Evolutionary conservation across 495 filamentous ascomycete species (phyloP), one percentile per base, ranked within the genome.

Genomic region (Hamigera avellanea): DNA sequence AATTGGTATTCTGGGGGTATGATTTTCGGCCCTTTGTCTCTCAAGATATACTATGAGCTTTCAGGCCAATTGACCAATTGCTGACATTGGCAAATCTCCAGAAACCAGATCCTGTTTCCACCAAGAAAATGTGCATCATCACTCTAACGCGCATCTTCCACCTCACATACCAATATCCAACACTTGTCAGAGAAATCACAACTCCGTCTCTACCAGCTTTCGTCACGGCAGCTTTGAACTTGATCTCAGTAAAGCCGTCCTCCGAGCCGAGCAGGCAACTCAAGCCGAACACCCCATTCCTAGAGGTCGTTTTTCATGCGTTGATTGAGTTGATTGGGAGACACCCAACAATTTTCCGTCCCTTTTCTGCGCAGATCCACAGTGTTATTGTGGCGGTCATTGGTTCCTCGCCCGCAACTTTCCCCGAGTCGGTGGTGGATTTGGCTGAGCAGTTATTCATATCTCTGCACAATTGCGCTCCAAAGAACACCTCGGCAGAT

Each of bases 181-280:
- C 81, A 13, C 66, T 93, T 15, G 67, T 88, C n/a, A 69, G 86
- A 45, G 86, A 94, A 51, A 81, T 93, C 42, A 86, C 83, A 1
- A 93, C 86, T 2, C 87, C 87, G 8, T 80, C 75, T 13, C 65
- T 95, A 10, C 76, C 83, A 12, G 62, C 67, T 4, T 93, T 86
- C 44, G 69, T 84, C 35, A 76, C 75, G 8, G 67, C 78, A 6
- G 86, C 82, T 36, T 57, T 93, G 14, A 78, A 80, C 49, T 59
- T 85, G 16, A 57, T 83, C 35, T 75, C 73, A 26, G 58, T 49
- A 23, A 57, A 67, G 28, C 47, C 50, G 1, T 47, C 56, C 3
- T 62, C 56, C 12, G 62, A 62, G 10, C 58, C 60, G 9, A 47
- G 54, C 54, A 35, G 69, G 50, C 56, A 66, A 61, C 41, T 61